A percentile compares a stretch with the other conserved stretches of the same genome.
Evolutionary conservation across 2,329 filamentous ascomycete genomes (phyloP).

Genomic region (Tolypocladium ophioglossoides): DNA sequence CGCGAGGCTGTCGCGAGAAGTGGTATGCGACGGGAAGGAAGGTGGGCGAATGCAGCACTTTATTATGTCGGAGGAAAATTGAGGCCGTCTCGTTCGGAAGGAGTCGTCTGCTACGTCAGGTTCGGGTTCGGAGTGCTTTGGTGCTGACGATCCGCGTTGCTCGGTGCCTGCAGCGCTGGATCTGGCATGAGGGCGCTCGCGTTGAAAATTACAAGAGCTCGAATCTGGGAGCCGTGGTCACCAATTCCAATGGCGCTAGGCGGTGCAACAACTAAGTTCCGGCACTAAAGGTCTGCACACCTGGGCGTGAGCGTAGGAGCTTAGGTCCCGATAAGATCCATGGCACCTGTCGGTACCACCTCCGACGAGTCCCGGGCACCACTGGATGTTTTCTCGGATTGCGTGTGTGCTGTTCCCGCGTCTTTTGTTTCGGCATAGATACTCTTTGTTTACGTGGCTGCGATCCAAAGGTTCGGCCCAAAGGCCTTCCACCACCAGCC

Average conservation of each 20-base stretch:
- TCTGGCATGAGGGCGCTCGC: constrained; percentile 9
- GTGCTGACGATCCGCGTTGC: neutral
- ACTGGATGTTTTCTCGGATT: neutral
- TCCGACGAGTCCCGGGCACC: neutral
- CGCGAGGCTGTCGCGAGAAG: constrained; percentile 12
- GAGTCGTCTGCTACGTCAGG: neutral
- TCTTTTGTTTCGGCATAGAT: neutral
- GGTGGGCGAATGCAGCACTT: neutral
- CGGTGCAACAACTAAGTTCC: constrained; percentile 23
- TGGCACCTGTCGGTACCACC: neutral
- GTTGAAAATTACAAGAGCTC: constrained; percentile 28
- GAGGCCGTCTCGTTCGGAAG: neutral
- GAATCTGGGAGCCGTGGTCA: constrained; percentile 27
- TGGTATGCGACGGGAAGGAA: neutral
- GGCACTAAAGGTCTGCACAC: constrained; percentile 8
- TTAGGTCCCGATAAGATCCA: neutral
- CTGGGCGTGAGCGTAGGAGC: constrained; percentile 3
- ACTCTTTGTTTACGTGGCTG: neutral
- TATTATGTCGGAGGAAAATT: neutral
- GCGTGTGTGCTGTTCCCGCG: neutral
- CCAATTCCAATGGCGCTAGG: constrained; percentile 33
- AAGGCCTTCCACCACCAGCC: neutral
- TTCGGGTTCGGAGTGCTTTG: neutral
- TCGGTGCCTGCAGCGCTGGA: constrained; percentile 5
- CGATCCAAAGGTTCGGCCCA: neutral